A percentile compares a stretch with the other conserved stretches of the same genome.
Conservation (phyloP, 2,329 filamentous ascomycete genomes). For the Aspergillus tanneri region DNA sequence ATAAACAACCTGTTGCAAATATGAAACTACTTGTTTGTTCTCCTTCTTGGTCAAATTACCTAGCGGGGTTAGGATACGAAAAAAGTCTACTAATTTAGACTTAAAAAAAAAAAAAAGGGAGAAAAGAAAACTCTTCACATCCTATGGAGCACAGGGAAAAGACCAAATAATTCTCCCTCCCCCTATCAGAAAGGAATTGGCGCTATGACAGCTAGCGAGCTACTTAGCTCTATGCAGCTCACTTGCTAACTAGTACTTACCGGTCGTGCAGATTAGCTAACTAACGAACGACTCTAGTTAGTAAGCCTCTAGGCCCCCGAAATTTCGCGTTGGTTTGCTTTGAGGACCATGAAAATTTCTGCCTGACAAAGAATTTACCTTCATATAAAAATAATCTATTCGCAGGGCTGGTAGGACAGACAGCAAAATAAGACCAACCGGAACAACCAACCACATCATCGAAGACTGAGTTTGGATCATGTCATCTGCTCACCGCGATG, state of each 20-base stretch:
- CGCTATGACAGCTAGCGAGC: not conserved
- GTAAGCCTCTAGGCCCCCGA: not conserved
- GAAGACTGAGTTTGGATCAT: too few species aligned
- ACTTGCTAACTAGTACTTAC: not conserved
- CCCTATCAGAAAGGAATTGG: not conserved
- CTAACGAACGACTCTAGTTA: not conserved
- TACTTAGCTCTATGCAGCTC: too few species aligned
- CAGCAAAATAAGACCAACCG: not conserved
- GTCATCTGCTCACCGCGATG: not conserved
- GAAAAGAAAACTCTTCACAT: not conserved
- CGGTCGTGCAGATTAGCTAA: conserved; percentile 1
- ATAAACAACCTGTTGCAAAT: not conserved
- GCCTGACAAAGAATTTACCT: not conserved
- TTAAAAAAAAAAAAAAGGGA: not conserved
- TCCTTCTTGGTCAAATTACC: not conserved
- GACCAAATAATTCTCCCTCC: not conserved
- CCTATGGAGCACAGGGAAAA: not conserved
- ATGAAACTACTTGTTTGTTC: not conserved
- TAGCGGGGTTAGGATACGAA: not conserved
- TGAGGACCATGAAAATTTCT: not conserved
- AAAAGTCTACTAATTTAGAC: not conserved
- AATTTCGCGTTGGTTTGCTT: not conserved
- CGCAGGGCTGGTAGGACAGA: too few species aligned
- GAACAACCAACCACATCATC: too few species aligned
- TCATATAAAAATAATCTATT: not conserved